Percentiles rank a stretch among this genome's conserved stretches.
These are phyloP conservation scores for Pseudodiploospora longispora DNA, from an alignment of 2,329 filamentous ascomycete species.

Conservation along the genomic window DNA sequence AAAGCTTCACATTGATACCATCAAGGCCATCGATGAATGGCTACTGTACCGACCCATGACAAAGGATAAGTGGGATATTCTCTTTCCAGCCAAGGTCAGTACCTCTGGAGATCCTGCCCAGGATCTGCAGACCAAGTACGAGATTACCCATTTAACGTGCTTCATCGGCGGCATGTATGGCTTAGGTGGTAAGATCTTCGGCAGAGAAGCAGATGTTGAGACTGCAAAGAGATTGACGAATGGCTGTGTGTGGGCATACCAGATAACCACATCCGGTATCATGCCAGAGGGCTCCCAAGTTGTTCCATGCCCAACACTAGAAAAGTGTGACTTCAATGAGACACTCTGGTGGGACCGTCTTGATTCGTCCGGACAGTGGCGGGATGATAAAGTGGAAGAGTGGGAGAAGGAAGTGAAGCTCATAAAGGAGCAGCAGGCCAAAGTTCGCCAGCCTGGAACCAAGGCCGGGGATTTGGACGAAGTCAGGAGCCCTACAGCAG, in stretches of 20 bases:
- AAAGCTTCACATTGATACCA: constrained; percentile 60
- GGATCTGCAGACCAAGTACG: constrained; percentile 43
- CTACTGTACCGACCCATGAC: constrained; percentile 74
- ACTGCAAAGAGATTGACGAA: constrained; percentile 56
- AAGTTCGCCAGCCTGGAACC: constrained; percentile 1
- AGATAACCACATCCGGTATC: constrained; percentile 49
- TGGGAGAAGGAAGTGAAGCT: constrained; percentile 36
- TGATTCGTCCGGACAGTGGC: constrained; percentile 36
- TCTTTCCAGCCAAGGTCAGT: constrained; percentile 60
- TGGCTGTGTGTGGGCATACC: constrained; percentile 64
- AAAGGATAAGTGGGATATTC: constrained; percentile 57
- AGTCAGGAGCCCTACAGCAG: constrained; percentile 2
- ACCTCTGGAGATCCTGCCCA: constrained; percentile 34
- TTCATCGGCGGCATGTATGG: constrained; percentile 66
- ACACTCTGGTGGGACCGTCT: constrained; percentile 41
- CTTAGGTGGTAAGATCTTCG: constrained; percentile 55
- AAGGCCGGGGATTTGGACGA: constrained; percentile 1
- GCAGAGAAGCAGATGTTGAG: constrained; percentile 50
- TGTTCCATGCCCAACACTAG: constrained; percentile 37
- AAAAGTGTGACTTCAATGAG: constrained; percentile 43
- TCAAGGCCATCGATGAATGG: constrained; percentile 61
- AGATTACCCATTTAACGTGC: constrained; percentile 56
- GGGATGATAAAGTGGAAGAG: constrained; percentile 33
- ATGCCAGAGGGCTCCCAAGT: constrained; percentile 51
- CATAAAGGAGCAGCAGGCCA: constrained; percentile 12